These are phyloP conservation scores for Suhomyces ambrosiae DNA, from an alignment of 1,139 yeast species.

Conservation along the genomic window DNA sequence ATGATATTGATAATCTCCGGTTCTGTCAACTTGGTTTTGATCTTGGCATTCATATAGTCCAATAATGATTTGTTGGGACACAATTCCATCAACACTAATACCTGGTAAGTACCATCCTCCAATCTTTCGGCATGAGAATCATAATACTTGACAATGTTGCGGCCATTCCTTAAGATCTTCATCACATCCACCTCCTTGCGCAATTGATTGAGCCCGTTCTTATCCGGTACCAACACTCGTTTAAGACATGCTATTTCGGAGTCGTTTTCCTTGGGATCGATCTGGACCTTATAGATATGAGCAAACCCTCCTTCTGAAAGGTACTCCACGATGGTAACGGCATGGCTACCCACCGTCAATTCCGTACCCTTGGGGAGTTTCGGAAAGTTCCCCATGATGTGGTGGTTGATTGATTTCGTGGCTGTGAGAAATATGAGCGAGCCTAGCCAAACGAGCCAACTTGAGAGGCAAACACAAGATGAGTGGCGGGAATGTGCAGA, in stretches of 20 bases:
- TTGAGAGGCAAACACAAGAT: no score
- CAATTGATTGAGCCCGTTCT: slow-evolving; percentile 61
- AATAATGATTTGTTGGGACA: slow-evolving; percentile 72
- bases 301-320: slow-evolving; percentile 55
- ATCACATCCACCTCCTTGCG: slow-evolving; percentile 81
- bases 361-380: slow-evolving; percentile 44
- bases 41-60: slow-evolving; percentile 72
- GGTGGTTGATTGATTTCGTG: slow-evolving; percentile 3
- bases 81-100: slow-evolving; percentile 73
- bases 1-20: slow-evolving; percentile 65
- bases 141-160: slow-evolving; percentile 64
- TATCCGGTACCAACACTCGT: slow-evolving; percentile 73
- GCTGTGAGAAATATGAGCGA: slow-evolving; percentile 1
- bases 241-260: slow-evolving; percentile 64
- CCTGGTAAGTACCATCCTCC: slow-evolving; percentile 62
- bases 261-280: slow-evolving; percentile 42
- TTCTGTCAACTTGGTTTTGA: slow-evolving; percentile 64
- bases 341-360: slow-evolving; percentile 48
- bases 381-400: slow-evolving; percentile 27
- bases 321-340: slow-evolving; percentile 38
- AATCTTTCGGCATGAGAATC: slow-evolving; percentile 79
- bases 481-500: no score
- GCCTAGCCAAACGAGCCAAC: no score
- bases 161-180: slow-evolving; percentile 62
- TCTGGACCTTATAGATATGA: slow-evolving; percentile 59